Percentiles rank a stretch among this genome's conserved stretches.
phyloP scores from a whole-genome alignment of 768 basidiomycete genomes.

The Chalciporus piperatus region DNA sequence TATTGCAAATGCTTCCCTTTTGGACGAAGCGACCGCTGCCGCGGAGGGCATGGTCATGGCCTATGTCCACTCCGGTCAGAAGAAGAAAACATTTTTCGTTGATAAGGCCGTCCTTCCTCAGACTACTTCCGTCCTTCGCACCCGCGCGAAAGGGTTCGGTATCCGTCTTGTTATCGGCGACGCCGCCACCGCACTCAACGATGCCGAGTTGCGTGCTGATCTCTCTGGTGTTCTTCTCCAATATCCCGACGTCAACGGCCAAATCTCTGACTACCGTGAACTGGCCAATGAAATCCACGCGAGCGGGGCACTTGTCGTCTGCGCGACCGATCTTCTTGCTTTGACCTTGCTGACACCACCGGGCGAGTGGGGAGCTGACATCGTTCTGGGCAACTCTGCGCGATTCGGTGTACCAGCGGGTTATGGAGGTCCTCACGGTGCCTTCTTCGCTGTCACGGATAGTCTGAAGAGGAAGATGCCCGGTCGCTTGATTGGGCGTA shows the following conservation, averaged over 20 bases:
- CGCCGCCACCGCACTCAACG: slow-evolving; percentile 45
- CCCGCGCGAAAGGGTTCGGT: slow-evolving; percentile 91
- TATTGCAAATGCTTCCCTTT: slow-evolving; percentile 91
- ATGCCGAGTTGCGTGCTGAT: slow-evolving; percentile 53
- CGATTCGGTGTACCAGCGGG: slow-evolving; percentile 96
- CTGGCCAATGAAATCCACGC: slow-evolving; percentile 70
- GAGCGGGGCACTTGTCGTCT: slow-evolving; percentile 76
- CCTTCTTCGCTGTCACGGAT: slow-evolving; percentile 94
- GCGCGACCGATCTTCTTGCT: slow-evolving; percentile 90
- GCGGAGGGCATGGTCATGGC: slow-evolving; percentile 98
- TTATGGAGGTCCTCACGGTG: slow-evolving; percentile 97
- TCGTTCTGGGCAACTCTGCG: slow-evolving; percentile 92
- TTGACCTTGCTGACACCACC: slow-evolving; percentile 92
- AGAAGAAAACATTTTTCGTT: slow-evolving; percentile 81
- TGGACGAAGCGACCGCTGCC: slow-evolving; percentile 94
- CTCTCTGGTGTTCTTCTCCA: slow-evolving; percentile 89
- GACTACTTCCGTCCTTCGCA: slow-evolving; percentile 84
- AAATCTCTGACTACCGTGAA: slow-evolving; percentile 66
- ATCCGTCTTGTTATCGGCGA: slow-evolving; percentile 78
- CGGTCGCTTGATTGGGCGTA: slow-evolving; percentile 91
- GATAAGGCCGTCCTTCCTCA: slow-evolving; percentile 83
- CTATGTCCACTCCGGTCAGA: slow-evolving; percentile 61
- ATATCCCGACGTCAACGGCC: slow-evolving; percentile 90
- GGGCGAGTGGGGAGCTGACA: slow-evolving; percentile 98
- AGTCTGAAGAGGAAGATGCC: slow-evolving; percentile 97